Evolutionary conservation across 2,329 filamentous ascomycete species (phyloP).

Genomic region (Ramichloridium luteum): DNA sequence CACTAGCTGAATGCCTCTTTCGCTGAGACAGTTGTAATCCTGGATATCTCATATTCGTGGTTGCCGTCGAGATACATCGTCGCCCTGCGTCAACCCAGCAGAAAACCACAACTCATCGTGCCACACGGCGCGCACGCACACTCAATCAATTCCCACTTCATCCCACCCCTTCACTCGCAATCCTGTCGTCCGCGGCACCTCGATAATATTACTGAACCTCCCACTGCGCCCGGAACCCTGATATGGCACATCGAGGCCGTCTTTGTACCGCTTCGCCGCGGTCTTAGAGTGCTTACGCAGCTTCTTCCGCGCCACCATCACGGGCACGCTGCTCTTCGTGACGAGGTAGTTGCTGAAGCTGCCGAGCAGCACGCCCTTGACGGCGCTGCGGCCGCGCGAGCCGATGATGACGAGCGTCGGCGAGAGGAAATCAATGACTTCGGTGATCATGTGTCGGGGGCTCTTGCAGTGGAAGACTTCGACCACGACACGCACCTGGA

Average conservation of each 20-base stretch:
- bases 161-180: constrained; percentile 24
- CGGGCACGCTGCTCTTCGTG: constrained; percentile 88
- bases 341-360: constrained; percentile 97
- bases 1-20: too few relatives aligned
- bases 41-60: too few relatives aligned
- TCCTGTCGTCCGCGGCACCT: constrained; percentile 21
- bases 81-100: too few relatives aligned
- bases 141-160: constrained; percentile 24
- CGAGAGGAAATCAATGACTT: constrained; percentile 86
- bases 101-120: too few relatives aligned
- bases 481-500: constrained; percentile 86
- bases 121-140: too few relatives aligned
- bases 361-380: constrained; percentile 89
- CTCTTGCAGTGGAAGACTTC: constrained; percentile 98
- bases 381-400: constrained; percentile 75
- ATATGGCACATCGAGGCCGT: constrained; percentile 23
- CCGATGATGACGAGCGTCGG: constrained; percentile 90
- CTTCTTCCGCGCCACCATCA: constrained; percentile 93
- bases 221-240: constrained; percentile 19
- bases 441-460: constrained; percentile 87
- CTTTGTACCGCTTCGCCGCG: constrained; percentile 16
- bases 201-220: constrained; percentile 24
- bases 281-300: constrained; percentile 61
- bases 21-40: too few relatives aligned
- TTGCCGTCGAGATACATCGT: too few relatives aligned